These are phyloP conservation scores for Panicum hallii DNA, from an alignment of 202 grass and related monocot genomes.

Conservation along the genomic window DNA sequence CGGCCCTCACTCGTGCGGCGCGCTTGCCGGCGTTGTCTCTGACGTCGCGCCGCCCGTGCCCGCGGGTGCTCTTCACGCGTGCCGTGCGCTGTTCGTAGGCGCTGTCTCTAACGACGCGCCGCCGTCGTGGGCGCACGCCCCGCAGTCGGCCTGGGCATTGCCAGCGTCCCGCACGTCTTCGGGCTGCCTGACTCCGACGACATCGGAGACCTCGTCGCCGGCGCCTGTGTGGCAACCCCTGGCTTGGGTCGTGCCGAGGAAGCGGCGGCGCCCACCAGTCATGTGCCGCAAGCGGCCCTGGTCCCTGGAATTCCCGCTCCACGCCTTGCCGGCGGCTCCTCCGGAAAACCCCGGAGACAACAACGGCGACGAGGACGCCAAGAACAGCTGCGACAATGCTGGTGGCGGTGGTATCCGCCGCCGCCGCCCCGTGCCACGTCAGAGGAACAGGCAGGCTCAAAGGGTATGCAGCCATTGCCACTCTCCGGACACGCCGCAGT, in stretches of 20 bases:
- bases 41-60: neutral
- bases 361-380: neutral
- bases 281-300: neutral
- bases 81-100: neutral
- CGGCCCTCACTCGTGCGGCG: neutral
- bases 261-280: neutral
- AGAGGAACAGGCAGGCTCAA: slow-evolving; percentile 21
- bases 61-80: neutral
- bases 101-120: neutral
- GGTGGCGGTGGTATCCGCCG: neutral
- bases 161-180: neutral
- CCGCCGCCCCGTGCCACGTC: neutral
- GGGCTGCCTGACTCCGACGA: neutral
- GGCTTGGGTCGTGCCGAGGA: neutral
- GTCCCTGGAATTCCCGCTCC: neutral
- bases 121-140: neutral
- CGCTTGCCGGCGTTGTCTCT: neutral
- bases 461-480: slow-evolving; percentile 57
- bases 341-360: neutral
- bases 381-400: neutral
- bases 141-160: neutral
- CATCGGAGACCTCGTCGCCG: neutral
- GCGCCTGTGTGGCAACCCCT: neutral
- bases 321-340: neutral
- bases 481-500: slow-evolving; percentile 60